Evolutionary conservation across 2,329 filamentous ascomycete genomes (phyloP), one percentile per base, ranked within the genome.

Genomic region (Didymella lethalis): DNA sequence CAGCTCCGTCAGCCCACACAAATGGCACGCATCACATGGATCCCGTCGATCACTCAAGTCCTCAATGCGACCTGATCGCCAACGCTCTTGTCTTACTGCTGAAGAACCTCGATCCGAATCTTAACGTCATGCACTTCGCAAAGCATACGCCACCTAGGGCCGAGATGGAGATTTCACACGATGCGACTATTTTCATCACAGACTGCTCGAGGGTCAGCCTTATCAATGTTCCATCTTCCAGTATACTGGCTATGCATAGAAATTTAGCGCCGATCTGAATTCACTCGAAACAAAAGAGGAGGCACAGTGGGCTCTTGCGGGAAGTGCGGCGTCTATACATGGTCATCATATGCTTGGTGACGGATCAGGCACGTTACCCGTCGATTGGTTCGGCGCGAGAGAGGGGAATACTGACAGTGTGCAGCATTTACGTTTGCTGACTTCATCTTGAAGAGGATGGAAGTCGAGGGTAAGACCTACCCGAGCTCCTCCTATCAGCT

Each of bases 231-330:
- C 4, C 16, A 16, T 16, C 12, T 16, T 4, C 6, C 12, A 2
- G 10, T 6, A 6, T 10, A 28, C 48, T 52, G 40, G 44, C 16
- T 1, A 11, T 4, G 2, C 2, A 6, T 10, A 51, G 54, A 44
- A 57, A 7, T 57, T 52, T 8, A 28, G 36, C 12, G 16, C 48
- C n/a, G 16, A 47, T n/a, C n/a, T 52, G 14, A 52, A 20, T 1
- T 36, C 54, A 28, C 48, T 48, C 2, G 48, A 57, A 16, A 43
- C n/a, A 7, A 11, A 43, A 12, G 54, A 48, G 18, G 54, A 57
- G 20, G 48, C 54, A n/a, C 48, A 52, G 7, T 52, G 54, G 54
- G 54, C 54, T n/a, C 54, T 57, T 4, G 43, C 36, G 6, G 48
- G 54, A 5, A 44, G 34, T 7, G 54, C 48, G 5, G 54, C 43